Evolutionary conservation across 805 yeast genomes (phyloP), one percentile per base, ranked within the genome.

Genomic region (Candida nonsorbophila): DNA sequence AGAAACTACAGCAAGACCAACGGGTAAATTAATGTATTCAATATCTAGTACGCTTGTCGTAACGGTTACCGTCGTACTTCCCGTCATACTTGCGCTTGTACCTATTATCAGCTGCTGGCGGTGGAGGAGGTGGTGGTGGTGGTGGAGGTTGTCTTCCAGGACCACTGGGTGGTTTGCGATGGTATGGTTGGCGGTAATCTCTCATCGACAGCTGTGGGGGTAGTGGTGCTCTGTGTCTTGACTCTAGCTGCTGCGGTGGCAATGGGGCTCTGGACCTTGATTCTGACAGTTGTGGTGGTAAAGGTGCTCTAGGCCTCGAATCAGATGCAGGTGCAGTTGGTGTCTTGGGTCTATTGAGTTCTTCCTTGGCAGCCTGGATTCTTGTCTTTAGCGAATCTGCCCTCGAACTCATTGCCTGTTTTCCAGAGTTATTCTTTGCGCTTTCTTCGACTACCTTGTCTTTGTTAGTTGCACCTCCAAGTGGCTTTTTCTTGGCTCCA

Each of bases 41-140:
- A 35, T 53, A 48, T 31, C 51, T 56, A 28, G 42, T 47, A 34
- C 49, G 55, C 32, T 60, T 60, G 24, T 55, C 60, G 30, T 51
- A 47, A 4, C 42, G 38, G 20, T 49, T 11, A 7, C 11, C 11
- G 7, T n/a, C n/a, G 6, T 11, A 8, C 7, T 34, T 27, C 11
- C 30, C 34, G 24, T 32, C n/a, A n/a, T n/a, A n/a, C n/a, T n/a
- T n/a, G n/a, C n/a, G n/a, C n/a, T n/a, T n/a, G n/a, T n/a, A n/a
- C n/a, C n/a, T n/a, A n/a, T n/a, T n/a, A n/a, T n/a, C n/a, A 14
- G 34, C 27, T 14, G 47, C 45, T 3, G 47, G 48, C 0, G 53
- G 48, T 5, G 52, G 49, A 1, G 53, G 55, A n/a, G 53, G 51
- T 6, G 42, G 37, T 10, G 40, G 41, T 14, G 38, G 36, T 4